Evolutionary conservation across 2,329 filamentous ascomycete genomes (phyloP), one percentile per base, ranked within the genome.

Genomic region (Monosporascus sp.): DNA sequence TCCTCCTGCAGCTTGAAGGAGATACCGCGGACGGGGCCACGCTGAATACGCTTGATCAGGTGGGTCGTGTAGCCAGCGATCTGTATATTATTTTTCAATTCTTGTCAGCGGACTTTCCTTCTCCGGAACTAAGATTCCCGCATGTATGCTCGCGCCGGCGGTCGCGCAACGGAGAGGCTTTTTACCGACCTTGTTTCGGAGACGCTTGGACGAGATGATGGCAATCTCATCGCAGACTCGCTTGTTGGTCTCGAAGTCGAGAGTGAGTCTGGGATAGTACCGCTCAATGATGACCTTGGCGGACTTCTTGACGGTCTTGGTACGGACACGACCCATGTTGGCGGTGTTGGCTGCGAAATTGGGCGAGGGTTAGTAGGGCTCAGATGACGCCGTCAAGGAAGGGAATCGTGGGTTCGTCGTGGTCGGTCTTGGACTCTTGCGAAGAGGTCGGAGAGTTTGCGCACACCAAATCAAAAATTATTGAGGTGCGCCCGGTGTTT

Each of bases 1-100:
- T 99, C 94, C 84, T 99, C 94, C 82, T 99, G 94, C 59, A 99
- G 90, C 87, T 99, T 99, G 92, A 99, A 99, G 78, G 95, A 99
- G 81, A 99, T 99, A 84, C 94, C 94, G 71, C 94, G 95, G 78
- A 99, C 94, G 65, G 94, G 94, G 65, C 94, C 94, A 77, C 94
- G 91, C 85, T 97, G 94, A 70, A 99, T 99, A 79, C 94, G 94
- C 88, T 97, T 97, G 95, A 99, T 99, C 79, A 95, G 77, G 76
- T 96, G 91, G 66, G 94, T 97, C 70, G 93, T 96, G 87, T 96
- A 97, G 71, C 94, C 94, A 72, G 94, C 92, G 81, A 96, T 95
- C 90, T 93, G 64, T 51, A 57, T 43, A 47, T 24, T 46, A 7
- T 7, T 37, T 24, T 45, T 31, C 45, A 17, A 14, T 11, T 14